A percentile compares a stretch with the other conserved stretches of the same genome.
Conservation (phyloP, 331 rosid genomes). For the Dryas integrifolia region DNA sequence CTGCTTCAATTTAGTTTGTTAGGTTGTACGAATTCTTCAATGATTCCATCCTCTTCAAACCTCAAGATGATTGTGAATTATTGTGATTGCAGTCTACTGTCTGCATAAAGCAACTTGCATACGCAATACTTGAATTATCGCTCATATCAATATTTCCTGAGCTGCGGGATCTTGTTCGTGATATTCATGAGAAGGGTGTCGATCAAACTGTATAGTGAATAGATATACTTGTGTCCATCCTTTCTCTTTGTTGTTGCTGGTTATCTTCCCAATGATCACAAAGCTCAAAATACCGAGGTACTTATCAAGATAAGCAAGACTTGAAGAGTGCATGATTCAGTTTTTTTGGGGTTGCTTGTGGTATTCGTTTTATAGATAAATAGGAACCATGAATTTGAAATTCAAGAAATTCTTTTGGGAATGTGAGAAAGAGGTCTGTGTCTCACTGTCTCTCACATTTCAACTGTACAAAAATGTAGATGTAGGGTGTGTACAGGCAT, state of each 20-base stretch:
- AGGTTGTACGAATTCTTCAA: not conserved
- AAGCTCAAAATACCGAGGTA: constrained; percentile 2
- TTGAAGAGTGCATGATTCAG: not conserved
- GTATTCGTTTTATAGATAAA: constrained; percentile 21
- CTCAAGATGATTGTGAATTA: constrained; percentile 11
- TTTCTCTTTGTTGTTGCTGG: constrained; percentile 18
- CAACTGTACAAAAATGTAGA: constrained; percentile 49
- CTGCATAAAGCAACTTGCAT: constrained; percentile 88
- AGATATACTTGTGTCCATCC: not conserved
- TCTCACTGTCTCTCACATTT: constrained; percentile 10
- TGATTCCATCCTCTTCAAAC: constrained; percentile 1
- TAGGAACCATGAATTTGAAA: constrained; percentile 17
- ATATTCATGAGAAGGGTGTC: constrained; percentile 51
- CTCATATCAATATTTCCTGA: constrained; percentile 84
- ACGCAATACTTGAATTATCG: constrained; percentile 65
- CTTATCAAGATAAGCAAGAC: constrained; percentile 18
- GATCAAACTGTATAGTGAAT: constrained; percentile 47
- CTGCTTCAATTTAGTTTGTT: constrained; percentile 8
- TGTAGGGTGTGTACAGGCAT: constrained; percentile 42
- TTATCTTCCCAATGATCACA: constrained; percentile 31
- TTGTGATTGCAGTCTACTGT: constrained; percentile 55
- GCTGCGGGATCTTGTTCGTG: constrained; percentile 56
- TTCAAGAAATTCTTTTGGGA: constrained; percentile 21
- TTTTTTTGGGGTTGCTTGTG: constrained; percentile 17
- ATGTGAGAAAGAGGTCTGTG: constrained; percentile 28